These are phyloP conservation scores for Jatropha multifida DNA, from an alignment of 441 rosid species.

Conservation along the genomic window DNA sequence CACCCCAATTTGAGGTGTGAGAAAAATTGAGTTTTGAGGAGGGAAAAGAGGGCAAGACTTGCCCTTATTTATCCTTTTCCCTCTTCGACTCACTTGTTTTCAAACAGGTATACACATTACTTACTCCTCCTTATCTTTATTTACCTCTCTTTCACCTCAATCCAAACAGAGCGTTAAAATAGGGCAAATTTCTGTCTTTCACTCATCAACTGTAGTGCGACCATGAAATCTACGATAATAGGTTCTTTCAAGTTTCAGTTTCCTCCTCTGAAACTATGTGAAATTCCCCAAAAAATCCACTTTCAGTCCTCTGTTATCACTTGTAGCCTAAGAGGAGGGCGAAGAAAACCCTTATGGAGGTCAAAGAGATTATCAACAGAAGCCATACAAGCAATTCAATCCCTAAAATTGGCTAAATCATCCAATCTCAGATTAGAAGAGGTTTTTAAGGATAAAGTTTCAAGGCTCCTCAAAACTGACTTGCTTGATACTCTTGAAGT, in stretches of 20 bases:
- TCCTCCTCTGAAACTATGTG: conserved; percentile 13
- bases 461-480: conserved; percentile 57
- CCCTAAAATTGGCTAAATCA: conserved; percentile 57
- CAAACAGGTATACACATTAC: no score
- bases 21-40: no score
- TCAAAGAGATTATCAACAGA: conserved; percentile 51
- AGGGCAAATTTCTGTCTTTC: not conserved
- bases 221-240: conserved; percentile 25
- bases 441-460: conserved; percentile 35
- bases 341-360: conserved; percentile 45
- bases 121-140: no score
- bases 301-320: conserved; percentile 17
- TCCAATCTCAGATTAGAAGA: conserved; percentile 30
- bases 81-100: no score
- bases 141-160: no score
- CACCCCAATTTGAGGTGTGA: no score
- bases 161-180: no score
- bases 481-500: conserved; percentile 47
- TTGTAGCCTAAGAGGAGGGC: conserved; percentile 44
- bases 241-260: conserved; percentile 18
- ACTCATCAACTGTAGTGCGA: not conserved
- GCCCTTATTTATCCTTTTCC: no score
- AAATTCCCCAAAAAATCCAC: not conserved
- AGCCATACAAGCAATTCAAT: conserved; percentile 59
- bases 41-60: no score